Evolutionary conservation across 352 stramenopile species (phyloP), one percentile per base, ranked within the genome.

Genomic region (Globisporangium okanoganense): DNA sequence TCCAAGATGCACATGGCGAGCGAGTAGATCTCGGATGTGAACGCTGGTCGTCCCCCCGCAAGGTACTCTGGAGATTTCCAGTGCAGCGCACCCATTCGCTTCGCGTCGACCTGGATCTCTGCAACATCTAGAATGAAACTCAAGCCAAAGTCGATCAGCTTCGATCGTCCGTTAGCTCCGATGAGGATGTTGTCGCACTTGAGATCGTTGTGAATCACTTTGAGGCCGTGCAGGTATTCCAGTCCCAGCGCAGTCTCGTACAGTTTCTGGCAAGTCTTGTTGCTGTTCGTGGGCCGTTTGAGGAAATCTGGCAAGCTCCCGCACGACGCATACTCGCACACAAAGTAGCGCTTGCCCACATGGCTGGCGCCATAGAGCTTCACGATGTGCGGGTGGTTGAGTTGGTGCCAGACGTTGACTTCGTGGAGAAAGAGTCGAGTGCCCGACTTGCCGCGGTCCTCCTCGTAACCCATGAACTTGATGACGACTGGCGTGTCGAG

Each of bases 201-300:
- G 22, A 71, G 56, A 14, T 71, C 64, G 22, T 33, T 63, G 43
- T 74, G 67, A 95, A 97, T 70, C n/a, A 45, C 35, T 9, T 56
- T 56, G 1, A 27, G 50, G 2, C 50, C 31, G 9, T 56, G 50
- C 7, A 56, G 24, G 29, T 56, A 44, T 20, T 56, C 31, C 4
- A 56, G 29, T 18, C 49, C 49, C 7, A 56, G 31, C n/a, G 49
- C 18, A 1, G 35, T 12, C 20, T 56, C 49, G 7, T 56, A 27
- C 3, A 56, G 4, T 18, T 44, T 56, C 49, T 56, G 31, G 29
- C 49, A 56, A n/a, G 18, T 44, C n/a, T n/a, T 44, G 20, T 9
- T 27, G n/a, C 12, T 31, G 31, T 41, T 44, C 20, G 16, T 6
- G 12, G 44, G 22, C 8, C 22, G 44, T 1, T 56, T 25, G 2